Conservation (phyloP, 495 filamentous ascomycete genomes). For the Penicillium soppii region DNA sequence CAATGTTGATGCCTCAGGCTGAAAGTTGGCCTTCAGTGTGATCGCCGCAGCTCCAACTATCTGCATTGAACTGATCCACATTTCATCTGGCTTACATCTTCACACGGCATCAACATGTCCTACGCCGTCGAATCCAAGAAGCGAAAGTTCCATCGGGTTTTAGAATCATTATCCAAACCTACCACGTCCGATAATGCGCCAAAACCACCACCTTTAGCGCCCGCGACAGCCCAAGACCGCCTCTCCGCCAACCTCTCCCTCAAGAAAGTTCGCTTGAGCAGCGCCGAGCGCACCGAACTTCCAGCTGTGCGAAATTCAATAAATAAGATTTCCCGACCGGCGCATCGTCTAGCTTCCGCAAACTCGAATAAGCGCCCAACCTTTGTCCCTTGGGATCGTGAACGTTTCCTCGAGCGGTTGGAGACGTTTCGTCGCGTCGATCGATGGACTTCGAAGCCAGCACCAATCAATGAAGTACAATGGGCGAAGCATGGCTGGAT, state of each 20-base stretch:
- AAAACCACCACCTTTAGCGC: constrained; percentile 24
- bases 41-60: constrained; percentile 10
- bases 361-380: constrained; percentile 44
- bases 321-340: constrained; percentile 24
- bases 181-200: constrained; percentile 16
- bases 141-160: constrained; percentile 54
- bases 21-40: not conserved
- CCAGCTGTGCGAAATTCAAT: constrained; percentile 26
- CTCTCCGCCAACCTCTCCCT: constrained; percentile 32
- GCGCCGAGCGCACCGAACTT: constrained; percentile 21
- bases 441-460: constrained; percentile 76
- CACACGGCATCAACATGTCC: constrained; percentile 37
- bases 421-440: constrained; percentile 88
- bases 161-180: constrained; percentile 52
- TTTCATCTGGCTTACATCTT: not conserved
- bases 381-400: constrained; percentile 83
- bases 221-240: constrained; percentile 28
- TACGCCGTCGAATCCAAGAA: constrained; percentile 55
- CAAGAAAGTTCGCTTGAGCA: constrained; percentile 40
- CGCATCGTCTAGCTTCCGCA: constrained; percentile 19
- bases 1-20: constrained; percentile 20
- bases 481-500: constrained; percentile 96
- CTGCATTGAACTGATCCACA: constrained; percentile 5
- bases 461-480: constrained; percentile 80
- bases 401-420: constrained; percentile 75